Evolutionary conservation across 257 asterid species (phyloP), one percentile per base, ranked within the genome.

Genomic region (Penstemon davidsonii): DNA sequence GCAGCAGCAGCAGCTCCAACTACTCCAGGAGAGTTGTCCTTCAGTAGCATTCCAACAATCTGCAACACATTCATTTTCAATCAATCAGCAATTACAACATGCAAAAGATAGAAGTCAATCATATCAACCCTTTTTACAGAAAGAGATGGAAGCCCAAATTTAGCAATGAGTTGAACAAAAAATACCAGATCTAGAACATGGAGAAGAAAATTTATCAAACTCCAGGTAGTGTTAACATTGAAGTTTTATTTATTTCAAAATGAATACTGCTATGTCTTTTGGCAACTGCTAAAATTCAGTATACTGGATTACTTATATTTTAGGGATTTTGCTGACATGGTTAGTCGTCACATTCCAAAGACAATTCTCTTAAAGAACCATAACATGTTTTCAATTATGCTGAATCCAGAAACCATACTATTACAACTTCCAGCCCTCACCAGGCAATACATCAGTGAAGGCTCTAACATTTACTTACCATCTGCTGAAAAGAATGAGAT

Each of bases 1-100:
- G 97, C 86, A 25, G 96, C 90, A 44, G 99, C 96, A 68, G 99
- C 99, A 72, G 96, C 96, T 78, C 99, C 99, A 81, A 91, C 88
- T 75, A 94, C 97, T 78, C 83, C 91, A 70, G 97, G 99, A 78
- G 95, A 86, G 73, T 83, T 87, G 76, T 94, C 99, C 76, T 83
- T 87, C 81, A 93, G 79, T 80, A 94, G 79, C 74, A 94, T 79
- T 60, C 92, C 96, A 61, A 91, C 83, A 75, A 84, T 79, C 99
- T 94, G 84, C 83, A 78, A 60, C 55, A 43, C 65, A 79, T 60
- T n/a, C 60, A 47, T 73, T 68, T 55, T 39, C 60, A 63, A 68
- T 73, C 18, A 64, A 62, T 60, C 15, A 55, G 71, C 64, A 57
- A 49, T 49, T 55, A 59, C 15, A 42, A 38, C 51, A 54, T 5